Evolutionary conservation across 345 rosid species (phyloP), one percentile per base, ranked within the genome.

Genomic region (Raphanus raphanistrum): DNA sequence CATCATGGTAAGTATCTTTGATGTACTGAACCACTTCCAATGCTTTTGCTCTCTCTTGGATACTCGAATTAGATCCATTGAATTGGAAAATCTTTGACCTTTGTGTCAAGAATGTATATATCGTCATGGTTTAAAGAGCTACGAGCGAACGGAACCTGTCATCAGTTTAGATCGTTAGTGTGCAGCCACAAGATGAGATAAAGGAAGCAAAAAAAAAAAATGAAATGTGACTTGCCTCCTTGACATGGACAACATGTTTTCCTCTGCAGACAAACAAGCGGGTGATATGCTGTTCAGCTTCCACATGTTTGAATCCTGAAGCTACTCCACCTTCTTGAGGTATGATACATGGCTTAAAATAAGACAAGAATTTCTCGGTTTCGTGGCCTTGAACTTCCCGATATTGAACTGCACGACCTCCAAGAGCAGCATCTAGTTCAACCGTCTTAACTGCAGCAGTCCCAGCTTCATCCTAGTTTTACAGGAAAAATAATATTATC

Each of bases 321-420:
- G 88, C 83, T 81, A 91, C 82, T 67, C 99, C 99, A 74, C 99
- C 99, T 83, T 92, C 92, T 77, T 87, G 90, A 65, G 99, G 99
- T 73, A 95, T 95, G 68, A 95, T 95, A 79, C 98, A 95, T 48
- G 99, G 99, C 79, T 95, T 95, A 73, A 95, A 95, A 80, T 91
- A 90, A 1, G 99, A 95, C 63, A 92, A 82, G 76, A 95, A 95
- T 81, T 86, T 95, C 83, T 95, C 98, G 0, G 97, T 91, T 82
- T 95, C 99, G 69, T 95, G 90, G 59, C 98, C 94, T 83, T 95
- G 99, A 52, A 85, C 88, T 89, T 95, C 99, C 80, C 99, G 92
- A 84, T 93, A 95, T 78, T 95, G 99, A 72, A 95, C 98, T 32
- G 98, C 99, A 80, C 96, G 98, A 50, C 99, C 99, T 80, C 99